These are phyloP conservation scores for Kodamaea sagamina DNA, from an alignment of 805 yeast genomes.

Conservation along the genomic window DNA sequence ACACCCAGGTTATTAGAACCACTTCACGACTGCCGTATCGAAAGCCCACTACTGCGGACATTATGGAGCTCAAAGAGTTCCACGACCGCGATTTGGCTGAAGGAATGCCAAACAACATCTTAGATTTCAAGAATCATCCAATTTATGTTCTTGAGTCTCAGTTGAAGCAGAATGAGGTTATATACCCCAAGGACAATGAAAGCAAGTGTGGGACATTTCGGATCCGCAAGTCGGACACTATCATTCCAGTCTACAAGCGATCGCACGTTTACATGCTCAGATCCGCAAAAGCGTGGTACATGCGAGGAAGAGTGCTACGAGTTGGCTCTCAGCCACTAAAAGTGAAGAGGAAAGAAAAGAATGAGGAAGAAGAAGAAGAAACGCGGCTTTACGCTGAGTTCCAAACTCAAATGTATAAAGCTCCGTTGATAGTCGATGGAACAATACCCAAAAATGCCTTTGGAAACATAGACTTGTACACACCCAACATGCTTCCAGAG, in stretches of 20 bases:
- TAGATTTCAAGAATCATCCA: slow-evolving; percentile 87
- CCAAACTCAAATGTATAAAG: slow-evolving; percentile 71
- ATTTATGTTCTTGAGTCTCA: slow-evolving; percentile 78
- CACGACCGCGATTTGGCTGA: slow-evolving; percentile 64
- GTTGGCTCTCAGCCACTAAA: slow-evolving; percentile 69
- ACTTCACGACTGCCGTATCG: slow-evolving; percentile 23
- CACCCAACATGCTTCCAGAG: slow-evolving; percentile 76
- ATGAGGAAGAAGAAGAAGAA: slow-evolving; percentile 44
- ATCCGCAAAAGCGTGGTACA: slow-evolving; percentile 85
- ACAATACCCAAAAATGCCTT: slow-evolving; percentile 70
- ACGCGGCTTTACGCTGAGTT: slow-evolving; percentile 69
- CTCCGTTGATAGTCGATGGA: slow-evolving; percentile 69
- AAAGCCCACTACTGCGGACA: slow-evolving; percentile 35
- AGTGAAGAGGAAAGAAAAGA: slow-evolving; percentile 35
- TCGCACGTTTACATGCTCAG: slow-evolving; percentile 61
- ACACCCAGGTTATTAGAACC: slow-evolving; percentile 40
- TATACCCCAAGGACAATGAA: slow-evolving; percentile 59
- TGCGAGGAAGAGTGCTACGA: slow-evolving; percentile 73
- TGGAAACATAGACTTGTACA: slow-evolving; percentile 83
- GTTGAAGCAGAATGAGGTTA: slow-evolving; percentile 67
- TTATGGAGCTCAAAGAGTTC: slow-evolving; percentile 62
- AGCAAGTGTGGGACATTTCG: slow-evolving; percentile 69
- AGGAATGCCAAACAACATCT: slow-evolving; percentile 83
- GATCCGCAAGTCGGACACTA: slow-evolving; percentile 30
- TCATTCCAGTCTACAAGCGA: slow-evolving; percentile 68